Percentiles rank a stretch among this genome's conserved stretches.
These are phyloP conservation scores for Eucalyptus cloeziana DNA, from an alignment of 345 rosid genomes.

Conservation along the genomic window DNA sequence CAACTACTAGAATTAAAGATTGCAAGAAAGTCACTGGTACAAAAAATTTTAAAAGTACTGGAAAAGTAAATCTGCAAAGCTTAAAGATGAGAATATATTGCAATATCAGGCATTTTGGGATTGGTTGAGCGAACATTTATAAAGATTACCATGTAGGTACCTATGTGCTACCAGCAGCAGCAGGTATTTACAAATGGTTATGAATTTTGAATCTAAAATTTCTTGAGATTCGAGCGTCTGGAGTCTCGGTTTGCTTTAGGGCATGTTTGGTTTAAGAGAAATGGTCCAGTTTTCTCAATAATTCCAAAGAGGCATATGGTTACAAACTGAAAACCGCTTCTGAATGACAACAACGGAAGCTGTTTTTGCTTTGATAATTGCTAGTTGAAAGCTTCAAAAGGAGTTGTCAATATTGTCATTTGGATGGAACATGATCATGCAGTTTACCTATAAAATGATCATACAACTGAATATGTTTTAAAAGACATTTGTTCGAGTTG, in stretches of 20 bases:
- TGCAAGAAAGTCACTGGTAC: not conserved
- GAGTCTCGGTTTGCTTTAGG: not conserved
- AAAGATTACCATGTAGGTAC: not conserved
- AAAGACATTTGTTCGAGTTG: too few species aligned
- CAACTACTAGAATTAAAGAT: not conserved
- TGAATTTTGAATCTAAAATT: not conserved
- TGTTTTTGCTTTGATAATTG: not conserved
- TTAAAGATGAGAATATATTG: not conserved
- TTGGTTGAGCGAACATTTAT: not conserved
- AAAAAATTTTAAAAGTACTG: fast-evolving
- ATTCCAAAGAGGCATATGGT: not conserved
- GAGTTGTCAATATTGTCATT: not conserved
- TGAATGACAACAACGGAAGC: not conserved
- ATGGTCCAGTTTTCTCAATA: not conserved
- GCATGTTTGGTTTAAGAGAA: not conserved
- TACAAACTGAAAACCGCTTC: not conserved
- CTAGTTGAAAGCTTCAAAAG: not conserved
- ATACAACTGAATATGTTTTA: not conserved
- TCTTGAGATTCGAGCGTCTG: not conserved
- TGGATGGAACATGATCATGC: not conserved
- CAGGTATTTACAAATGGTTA: not conserved
- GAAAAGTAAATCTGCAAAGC: not conserved
- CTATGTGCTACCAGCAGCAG: not conserved
- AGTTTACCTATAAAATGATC: not conserved
- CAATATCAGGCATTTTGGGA: too few species aligned